Base-by-base conservation (phyloP, 148 eudicot species). In the Rhododendron kiyosumense region DNA sequence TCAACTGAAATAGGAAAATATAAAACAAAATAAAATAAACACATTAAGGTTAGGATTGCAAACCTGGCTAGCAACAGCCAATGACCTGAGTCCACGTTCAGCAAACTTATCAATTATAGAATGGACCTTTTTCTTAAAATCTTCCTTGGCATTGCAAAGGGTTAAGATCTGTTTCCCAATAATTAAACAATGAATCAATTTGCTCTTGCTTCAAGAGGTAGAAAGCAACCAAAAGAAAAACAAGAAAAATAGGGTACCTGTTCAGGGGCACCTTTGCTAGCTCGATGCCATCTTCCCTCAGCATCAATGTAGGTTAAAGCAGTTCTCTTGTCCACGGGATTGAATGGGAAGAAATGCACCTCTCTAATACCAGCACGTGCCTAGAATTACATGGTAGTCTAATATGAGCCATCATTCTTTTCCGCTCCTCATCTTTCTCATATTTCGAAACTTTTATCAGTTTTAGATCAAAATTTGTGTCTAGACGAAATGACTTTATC, bases 11-110 rank as follows among this genome's bases (percentile, higher is more conserved):
- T 34, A 18, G 38, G 36, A 9, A 52, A 52, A 71, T 24, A 43
- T 41, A 61, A 22, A 49, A 81, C 45, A 18, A 78, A 10, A 30
- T 14, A 30, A 71, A 30, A 71, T 5, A 71, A 30, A 54, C 73
- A 30, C 24, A 52, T 51, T 38, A 18, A 84, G 34, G 13, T 20
- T 34, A 78, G 71, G 15, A 18, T 30, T 78, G 51, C 79, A 57
- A 81, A 95, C 98, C 95, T 95, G 99, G 91, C 94, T 91, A 49
- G 92, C 94, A 85, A 96, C 99, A 86, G 90, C 99, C 90, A 96
- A 84, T 63, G 99, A 96, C 38, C 99, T 91, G 32, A 96, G 94
- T 26, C 99, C 98, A 83, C 99, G 94, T 84, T 96, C 99, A 59
- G 99, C 99, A 49, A 90, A 96, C 86, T 94, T 95, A 67, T 96